These are phyloP conservation scores for Neurospora sp. DNA, from an alignment of 495 filamentous ascomycete genomes.

Conservation along the genomic window DNA sequence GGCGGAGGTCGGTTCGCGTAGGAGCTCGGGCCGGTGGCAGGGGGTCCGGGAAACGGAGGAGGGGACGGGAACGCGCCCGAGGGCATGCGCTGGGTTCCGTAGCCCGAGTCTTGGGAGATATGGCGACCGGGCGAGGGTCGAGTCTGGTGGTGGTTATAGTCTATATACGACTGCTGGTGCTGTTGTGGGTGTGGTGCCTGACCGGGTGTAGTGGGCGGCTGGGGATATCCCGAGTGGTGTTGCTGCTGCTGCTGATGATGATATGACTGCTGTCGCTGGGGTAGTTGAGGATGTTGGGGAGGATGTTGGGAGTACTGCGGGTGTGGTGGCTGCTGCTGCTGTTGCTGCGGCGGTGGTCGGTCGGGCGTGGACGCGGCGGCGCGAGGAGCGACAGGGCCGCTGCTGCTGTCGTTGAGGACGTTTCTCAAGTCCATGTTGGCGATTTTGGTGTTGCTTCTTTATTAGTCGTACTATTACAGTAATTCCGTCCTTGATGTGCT, in stretches of 20 bases:
- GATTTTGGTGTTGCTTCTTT: not conserved
- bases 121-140: conserved; percentile 34
- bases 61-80: conserved; percentile 26
- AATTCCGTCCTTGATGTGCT: not conserved
- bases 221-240: conserved; percentile 6
- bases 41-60: conserved; percentile 24
- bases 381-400: not conserved
- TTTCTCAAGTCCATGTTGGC: conserved; percentile 46
- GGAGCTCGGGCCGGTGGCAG: conserved; percentile 14
- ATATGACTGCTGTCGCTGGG: conserved; percentile 7
- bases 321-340: conserved; percentile 7
- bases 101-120: conserved; percentile 26
- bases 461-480: not conserved
- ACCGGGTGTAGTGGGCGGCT: conserved; percentile 35
- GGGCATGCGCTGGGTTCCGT: conserved; percentile 18
- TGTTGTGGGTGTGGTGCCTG: conserved; percentile 18
- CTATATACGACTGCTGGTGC: conserved; percentile 35
- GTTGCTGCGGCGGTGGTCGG: conserved; percentile 16
- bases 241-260: conserved; percentile 17
- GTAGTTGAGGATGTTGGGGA: conserved; percentile 10
- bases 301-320: conserved; percentile 11
- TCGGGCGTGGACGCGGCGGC: conserved; percentile 16
- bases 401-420: conserved; percentile 40
- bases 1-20: too few species aligned
- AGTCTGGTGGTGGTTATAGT: conserved; percentile 31